Base-by-base conservation (phyloP, 2,329 filamentous ascomycete genomes). In the Macrophomina pseudophaseolina region DNA sequence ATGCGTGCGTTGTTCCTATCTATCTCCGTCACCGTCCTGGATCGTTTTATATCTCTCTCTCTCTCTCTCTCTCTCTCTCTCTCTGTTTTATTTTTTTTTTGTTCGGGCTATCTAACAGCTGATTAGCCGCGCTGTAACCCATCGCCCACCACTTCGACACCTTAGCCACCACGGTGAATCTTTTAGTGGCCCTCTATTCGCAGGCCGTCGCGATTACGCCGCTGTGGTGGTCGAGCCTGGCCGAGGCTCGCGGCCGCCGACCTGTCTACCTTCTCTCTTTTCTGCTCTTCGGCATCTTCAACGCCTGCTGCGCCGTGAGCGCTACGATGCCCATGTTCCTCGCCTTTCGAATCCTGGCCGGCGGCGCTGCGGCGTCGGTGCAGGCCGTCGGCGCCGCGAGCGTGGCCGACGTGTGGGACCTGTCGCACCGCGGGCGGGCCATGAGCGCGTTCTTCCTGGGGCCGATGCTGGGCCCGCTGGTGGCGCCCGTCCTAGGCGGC, bases 181-280 rank as follows among this genome's bases (percentile, higher is more conserved):
- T 23, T 23, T 23, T 2, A 1, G 78, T 79, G 16, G 77, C 78
- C 0, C 73, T 80, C 16, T 80, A 80, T 66, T 79, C 80, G 78
- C 74, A 80, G 8, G 71, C 73, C 65, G 80, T 80, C 78, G 71
- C 73, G 5, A 79, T 80, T 6, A 80, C 80, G 60, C 78, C 78
- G 0, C 69, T 80, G 1, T 80, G 78, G 78, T 80, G 78, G 78
- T 76, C 74, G 33, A 74, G 72, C 11, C 79, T 80, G 62, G 75
- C 73, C 12, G 78, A 80, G 69, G 73, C 75, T 1, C 68, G 76
- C 3, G 78, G 78, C 2, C 64, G 78, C 33, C 65, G 77, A 23
- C 76, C 75, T 2, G 77, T 79, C 23, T 79, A 79, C 66, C 73
- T 79, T 51, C 69, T 71, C 5, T 75, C 73, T 9, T 80, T 80